Percentiles rank a stretch among this genome's conserved stretches.
Evolutionary conservation across 306 rosid species (phyloP).

Genomic region (Vigna hirtella): DNA sequence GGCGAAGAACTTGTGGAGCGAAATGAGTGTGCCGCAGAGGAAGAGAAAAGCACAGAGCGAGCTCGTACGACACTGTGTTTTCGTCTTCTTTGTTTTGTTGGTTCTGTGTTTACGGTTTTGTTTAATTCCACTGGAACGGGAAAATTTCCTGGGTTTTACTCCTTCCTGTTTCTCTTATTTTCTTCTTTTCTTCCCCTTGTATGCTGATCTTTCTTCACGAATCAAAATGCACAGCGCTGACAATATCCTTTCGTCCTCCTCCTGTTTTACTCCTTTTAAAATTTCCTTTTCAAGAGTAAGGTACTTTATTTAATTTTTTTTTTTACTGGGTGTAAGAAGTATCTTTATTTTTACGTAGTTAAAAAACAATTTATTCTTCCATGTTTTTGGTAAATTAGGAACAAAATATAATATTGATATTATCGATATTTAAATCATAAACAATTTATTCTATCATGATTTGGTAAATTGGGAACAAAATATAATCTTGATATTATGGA

Average conservation of each 20-base stretch:
- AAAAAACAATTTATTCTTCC: too few species aligned
- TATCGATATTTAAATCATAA: too few species aligned
- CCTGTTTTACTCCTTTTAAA: not conserved
- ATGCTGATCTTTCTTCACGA: not conserved
- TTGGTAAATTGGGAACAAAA: too few species aligned
- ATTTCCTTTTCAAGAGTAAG: too few species aligned
- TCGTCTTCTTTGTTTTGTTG: not conserved
- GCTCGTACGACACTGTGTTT: not conserved
- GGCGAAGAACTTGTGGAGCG: conserved; percentile 3
- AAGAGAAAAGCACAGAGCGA: not conserved
- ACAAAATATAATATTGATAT: too few species aligned
- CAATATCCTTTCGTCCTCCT: too few species aligned
- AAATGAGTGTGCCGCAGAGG: not conserved
- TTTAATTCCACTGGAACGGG: not conserved
- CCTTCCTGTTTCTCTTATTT: not conserved
- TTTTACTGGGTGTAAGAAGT: too few species aligned
- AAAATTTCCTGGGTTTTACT: not conserved
- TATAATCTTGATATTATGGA: too few species aligned
- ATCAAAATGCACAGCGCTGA: conserved; percentile 23
- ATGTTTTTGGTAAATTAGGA: too few species aligned
- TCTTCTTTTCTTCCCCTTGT: not conserved
- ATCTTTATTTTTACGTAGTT: too few species aligned
- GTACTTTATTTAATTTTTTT: too few species aligned
- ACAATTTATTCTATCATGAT: too few species aligned
- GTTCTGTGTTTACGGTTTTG: not conserved